Base-by-base conservation (phyloP, 78 protist species). In the Cavenderia fasciculata region DNA sequence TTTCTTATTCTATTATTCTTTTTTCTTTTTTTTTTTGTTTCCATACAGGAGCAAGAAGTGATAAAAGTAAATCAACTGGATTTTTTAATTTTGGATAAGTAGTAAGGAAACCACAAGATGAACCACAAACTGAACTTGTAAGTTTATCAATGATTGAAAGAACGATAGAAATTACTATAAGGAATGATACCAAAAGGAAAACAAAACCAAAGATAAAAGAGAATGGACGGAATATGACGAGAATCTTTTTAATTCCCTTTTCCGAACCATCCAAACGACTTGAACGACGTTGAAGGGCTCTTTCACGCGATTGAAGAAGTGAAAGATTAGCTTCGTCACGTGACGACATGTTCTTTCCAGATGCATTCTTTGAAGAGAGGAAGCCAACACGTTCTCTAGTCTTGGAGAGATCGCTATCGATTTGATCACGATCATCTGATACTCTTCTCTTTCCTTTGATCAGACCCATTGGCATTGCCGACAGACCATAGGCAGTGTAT, bases 391-490 rank as follows among this genome's bases (percentile, higher is more conserved):
- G 46, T 59, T 69, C 75, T 40, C 89, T 46, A 0, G 92, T 73
- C 25, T 77, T 61, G 74, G 29, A 44, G 18, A 85, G 75, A 56
- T 85, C 78, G 21, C 63, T 25, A 38, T 46, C 70, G 38, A 92
- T 27, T 1, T 92, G 59, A 34, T 36, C 12, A 29, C 74, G 71
- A 47, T 85, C 92, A n/a, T 75, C 95, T 16, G 27, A 21, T 0
- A 66, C 27, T 21, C 65, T 29, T 25, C 56, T 29, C 40, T 46
- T 41, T 11, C 95, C 95, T 41, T 82, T 78, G 38, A 92, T 92
- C 66, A 92, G 31, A n/a, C 65, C 87, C 19, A 92, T 92, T 29
- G 95, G 95, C 61, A 92, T 34, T 21, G 95, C 84, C 4, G 95
- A 44, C 52, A 92, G 27, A 34, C 95, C 95, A 63, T 71, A 82